Percentiles rank a stretch among this genome's conserved stretches.
phyloP scores from a whole-genome alignment of 805 yeast genomes.

The Yamadazyma sp. region DNA sequence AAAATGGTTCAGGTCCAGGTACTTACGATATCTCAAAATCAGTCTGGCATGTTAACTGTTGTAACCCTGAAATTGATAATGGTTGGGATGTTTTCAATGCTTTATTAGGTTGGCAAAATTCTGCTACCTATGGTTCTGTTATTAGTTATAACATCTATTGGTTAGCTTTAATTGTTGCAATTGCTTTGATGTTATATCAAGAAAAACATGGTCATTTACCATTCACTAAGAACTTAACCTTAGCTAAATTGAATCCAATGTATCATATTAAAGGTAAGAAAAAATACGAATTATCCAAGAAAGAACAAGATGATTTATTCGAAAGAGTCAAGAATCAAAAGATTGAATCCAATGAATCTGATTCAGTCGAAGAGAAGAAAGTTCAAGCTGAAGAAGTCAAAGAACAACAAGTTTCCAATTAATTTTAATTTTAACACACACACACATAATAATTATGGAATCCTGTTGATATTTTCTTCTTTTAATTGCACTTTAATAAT shows the following conservation, averaged over 20 bases:
- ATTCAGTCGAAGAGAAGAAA: conserved; percentile 10
- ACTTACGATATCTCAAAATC: conserved; percentile 75
- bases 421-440: conserved; percentile 4
- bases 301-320: conserved; percentile 35
- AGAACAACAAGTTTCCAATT: conserved; percentile 3
- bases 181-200: conserved; percentile 69
- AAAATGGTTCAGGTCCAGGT: conserved; percentile 92
- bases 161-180: conserved; percentile 47
- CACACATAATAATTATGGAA: conserved; percentile 5
- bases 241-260: conserved; percentile 61
- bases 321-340: conserved; percentile 24
- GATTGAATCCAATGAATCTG: conserved; percentile 16
- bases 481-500: not conserved
- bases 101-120: conserved; percentile 93
- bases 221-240: conserved; percentile 46
- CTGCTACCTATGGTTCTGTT: conserved; percentile 92
- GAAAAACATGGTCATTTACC: conserved; percentile 85
- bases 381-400: conserved; percentile 9
- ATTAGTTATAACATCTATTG: conserved; percentile 87
- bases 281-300: conserved; percentile 38
- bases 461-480: not conserved
- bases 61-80: conserved; percentile 85
- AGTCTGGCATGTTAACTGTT: conserved; percentile 97
- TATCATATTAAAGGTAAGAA: conserved; percentile 68
- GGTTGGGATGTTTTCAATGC: conserved; percentile 99